phyloP scores from a whole-genome alignment of 768 basidiomycete genomes.

The Cubamyces sp. region DNA sequence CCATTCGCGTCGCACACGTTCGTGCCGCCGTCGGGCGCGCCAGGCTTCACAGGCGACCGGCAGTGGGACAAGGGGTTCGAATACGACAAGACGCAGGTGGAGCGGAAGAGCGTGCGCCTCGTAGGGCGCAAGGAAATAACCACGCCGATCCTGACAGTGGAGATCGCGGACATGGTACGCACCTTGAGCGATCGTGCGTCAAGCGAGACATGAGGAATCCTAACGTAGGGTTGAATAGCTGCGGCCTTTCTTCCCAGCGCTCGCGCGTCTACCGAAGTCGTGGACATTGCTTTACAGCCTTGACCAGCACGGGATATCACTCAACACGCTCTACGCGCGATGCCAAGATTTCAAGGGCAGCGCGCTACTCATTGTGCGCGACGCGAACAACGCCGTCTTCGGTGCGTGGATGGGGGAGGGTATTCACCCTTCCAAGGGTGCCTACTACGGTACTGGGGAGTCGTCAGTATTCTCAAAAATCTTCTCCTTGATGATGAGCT shows the following conservation, averaged over 20 bases:
- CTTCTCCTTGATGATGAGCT: background rate
- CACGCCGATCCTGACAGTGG: slow-evolving; percentile 49
- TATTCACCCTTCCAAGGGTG: slow-evolving; percentile 57
- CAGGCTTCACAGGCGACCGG: slow-evolving; percentile 71
- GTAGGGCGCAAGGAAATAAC: slow-evolving; percentile 62
- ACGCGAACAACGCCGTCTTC: slow-evolving; percentile 67
- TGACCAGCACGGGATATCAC: slow-evolving; percentile 93
- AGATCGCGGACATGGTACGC: slow-evolving; percentile 65
- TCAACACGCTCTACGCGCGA: slow-evolving; percentile 81
- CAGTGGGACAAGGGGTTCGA: slow-evolving; percentile 67
- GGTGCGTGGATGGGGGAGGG: slow-evolving; percentile 87
- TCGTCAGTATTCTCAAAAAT: slow-evolving; percentile 50
- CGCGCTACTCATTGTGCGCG: slow-evolving; percentile 68
- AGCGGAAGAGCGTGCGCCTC: slow-evolving; percentile 53
- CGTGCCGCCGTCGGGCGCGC: slow-evolving; percentile 64
- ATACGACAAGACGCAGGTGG: slow-evolving; percentile 36
- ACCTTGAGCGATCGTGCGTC: background rate
- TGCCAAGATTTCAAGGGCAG: slow-evolving; percentile 53
- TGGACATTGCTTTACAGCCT: slow-evolving; percentile 89
- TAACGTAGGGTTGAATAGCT: slow-evolving; percentile 47
- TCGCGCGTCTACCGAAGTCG: slow-evolving; percentile 65
- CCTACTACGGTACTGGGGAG: slow-evolving; percentile 89
- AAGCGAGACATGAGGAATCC: background rate
- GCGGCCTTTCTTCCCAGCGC: slow-evolving; percentile 71
- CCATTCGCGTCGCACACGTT: slow-evolving; percentile 54